Evolutionary conservation across 352 stramenopile genomes (phyloP).

Genomic region (Pythium periplocum): DNA sequence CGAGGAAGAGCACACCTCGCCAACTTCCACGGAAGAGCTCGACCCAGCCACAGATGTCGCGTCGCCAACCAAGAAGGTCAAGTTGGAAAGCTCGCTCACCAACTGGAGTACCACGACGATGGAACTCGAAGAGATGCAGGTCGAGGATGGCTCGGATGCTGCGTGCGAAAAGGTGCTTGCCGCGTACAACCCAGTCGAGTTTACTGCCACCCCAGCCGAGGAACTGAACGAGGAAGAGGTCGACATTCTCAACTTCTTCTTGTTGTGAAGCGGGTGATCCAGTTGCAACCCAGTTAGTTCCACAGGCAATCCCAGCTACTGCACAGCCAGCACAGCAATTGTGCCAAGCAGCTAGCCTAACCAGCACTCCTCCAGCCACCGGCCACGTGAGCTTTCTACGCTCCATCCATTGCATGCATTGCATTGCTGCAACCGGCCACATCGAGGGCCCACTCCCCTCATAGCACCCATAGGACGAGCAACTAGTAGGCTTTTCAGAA

Average conservation of each 20-base stretch:
- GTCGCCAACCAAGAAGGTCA: slow-evolving; percentile 14
- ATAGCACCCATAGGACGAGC: no score
- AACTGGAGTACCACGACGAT: background rate
- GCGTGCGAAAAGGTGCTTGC: slow-evolving; percentile 16
- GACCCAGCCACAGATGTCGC: slow-evolving; percentile 4
- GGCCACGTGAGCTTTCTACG: no score
- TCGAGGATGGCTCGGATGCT: slow-evolving; percentile 11
- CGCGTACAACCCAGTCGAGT: slow-evolving; percentile 8
- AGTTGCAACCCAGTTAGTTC: background rate
- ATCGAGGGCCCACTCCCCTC: no score
- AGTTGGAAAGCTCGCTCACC: background rate
- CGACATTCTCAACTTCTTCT: slow-evolving; percentile 17
- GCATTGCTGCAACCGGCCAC: no score
- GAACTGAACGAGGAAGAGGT: slow-evolving; percentile 9
- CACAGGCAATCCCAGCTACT: no score
- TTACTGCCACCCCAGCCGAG: slow-evolving; percentile 1
- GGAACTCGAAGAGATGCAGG: slow-evolving; percentile 5
- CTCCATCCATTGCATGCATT: no score
- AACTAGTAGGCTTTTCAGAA: no score
- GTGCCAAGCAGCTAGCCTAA: no score
- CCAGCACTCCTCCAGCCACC: no score
- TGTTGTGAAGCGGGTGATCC: slow-evolving; percentile 9
- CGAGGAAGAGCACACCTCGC: slow-evolving; percentile 12
- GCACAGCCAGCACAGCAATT: no score
- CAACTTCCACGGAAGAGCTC: slow-evolving; percentile 9